Percentiles rank a stretch among this genome's conserved stretches.
These are phyloP conservation scores for Boletus rubroflammeus DNA, from an alignment of 768 basidiomycete species.

Conservation along the genomic window DNA sequence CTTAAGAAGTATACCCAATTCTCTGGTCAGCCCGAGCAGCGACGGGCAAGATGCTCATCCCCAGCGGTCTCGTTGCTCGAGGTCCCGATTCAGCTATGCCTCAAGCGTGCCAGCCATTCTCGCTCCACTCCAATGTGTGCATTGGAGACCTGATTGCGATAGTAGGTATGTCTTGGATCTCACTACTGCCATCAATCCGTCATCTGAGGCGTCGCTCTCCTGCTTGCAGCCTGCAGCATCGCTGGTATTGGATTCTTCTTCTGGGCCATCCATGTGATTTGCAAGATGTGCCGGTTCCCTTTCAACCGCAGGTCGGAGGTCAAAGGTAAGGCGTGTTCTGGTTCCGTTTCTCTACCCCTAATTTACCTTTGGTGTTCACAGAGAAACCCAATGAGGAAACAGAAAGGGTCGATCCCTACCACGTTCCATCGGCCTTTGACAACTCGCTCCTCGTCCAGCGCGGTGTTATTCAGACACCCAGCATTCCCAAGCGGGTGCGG, in stretches of 20 bases:
- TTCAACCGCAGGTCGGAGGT: background rate
- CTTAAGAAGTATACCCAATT: background rate
- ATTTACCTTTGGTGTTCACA: background rate
- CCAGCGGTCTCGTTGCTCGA: background rate
- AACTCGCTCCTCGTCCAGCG: background rate
- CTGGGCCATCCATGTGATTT: slow-evolving; percentile 20
- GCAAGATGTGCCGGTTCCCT: slow-evolving; percentile 17
- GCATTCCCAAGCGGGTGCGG: slow-evolving; percentile 4
- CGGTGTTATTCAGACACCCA: slow-evolving; percentile 5
- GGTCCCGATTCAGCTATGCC: background rate
- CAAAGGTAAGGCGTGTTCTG: background rate
- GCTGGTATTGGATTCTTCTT: slow-evolving; percentile 18
- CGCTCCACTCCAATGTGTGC: slow-evolving; percentile 13
- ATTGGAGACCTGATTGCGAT: slow-evolving; percentile 24
- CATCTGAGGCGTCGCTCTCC: background rate
- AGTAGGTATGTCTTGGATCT: slow-evolving; percentile 13
- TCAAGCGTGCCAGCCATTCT: slow-evolving; percentile 10
- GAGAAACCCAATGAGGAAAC: background rate
- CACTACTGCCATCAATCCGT: background rate
- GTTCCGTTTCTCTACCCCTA: background rate
- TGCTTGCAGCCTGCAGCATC: slow-evolving; percentile 12
- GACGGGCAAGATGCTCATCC: slow-evolving; percentile 7
- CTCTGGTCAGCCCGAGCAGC: background rate
- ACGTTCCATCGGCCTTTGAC: background rate
- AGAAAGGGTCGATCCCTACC: slow-evolving; percentile 4